Evolutionary conservation across 441 rosid species (phyloP).

Genomic region (Biscutella laevigata): DNA sequence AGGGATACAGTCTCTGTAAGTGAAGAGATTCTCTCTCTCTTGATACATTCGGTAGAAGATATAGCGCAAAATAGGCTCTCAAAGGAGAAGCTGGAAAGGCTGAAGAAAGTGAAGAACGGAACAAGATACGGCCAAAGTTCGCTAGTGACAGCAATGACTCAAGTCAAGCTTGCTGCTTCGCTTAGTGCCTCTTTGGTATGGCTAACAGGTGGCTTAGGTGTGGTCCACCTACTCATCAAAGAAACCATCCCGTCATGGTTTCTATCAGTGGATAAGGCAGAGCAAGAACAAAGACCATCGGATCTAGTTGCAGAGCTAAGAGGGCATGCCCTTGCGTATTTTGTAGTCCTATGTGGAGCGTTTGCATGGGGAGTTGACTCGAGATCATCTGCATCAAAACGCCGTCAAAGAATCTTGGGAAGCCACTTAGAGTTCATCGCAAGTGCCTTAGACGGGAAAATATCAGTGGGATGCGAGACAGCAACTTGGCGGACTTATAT

Average conservation of each 20-base stretch:
- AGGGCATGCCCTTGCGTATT: conserved; percentile 64
- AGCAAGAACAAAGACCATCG: conserved; percentile 35
- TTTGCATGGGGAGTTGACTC: conserved; percentile 69
- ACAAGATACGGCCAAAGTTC: conserved; percentile 51
- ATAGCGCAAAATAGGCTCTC: conserved; percentile 45
- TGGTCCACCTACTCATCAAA: conserved; percentile 51
- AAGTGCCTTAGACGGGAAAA: conserved; percentile 55
- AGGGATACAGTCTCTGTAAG: conserved; percentile 48
- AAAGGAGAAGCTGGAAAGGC: conserved; percentile 32
- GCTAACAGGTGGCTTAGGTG: conserved; percentile 56
- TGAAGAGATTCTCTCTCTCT: conserved; percentile 50
- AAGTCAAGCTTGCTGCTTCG: conserved; percentile 59
- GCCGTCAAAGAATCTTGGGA: conserved; percentile 49
- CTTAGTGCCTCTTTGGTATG: conserved; percentile 64
- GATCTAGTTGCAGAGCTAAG: conserved; percentile 55
- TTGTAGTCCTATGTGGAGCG: conserved; percentile 52
- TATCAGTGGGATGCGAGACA: conserved; percentile 52
- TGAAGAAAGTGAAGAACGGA: conserved; percentile 40
- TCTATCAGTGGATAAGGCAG: conserved; percentile 50
- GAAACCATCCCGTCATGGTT: conserved; percentile 75
- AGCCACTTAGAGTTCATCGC: conserved; percentile 59
- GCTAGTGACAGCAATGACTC: conserved; percentile 50
- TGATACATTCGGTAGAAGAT: conserved; percentile 57
- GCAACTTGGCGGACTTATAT: conserved; percentile 58
- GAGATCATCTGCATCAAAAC: conserved; percentile 48